A percentile compares a stretch with the other conserved stretches of the same genome.
Conservation (phyloP, 2,329 filamentous ascomycete genomes). For the Neoscytalidium dimidiatum region DNA sequence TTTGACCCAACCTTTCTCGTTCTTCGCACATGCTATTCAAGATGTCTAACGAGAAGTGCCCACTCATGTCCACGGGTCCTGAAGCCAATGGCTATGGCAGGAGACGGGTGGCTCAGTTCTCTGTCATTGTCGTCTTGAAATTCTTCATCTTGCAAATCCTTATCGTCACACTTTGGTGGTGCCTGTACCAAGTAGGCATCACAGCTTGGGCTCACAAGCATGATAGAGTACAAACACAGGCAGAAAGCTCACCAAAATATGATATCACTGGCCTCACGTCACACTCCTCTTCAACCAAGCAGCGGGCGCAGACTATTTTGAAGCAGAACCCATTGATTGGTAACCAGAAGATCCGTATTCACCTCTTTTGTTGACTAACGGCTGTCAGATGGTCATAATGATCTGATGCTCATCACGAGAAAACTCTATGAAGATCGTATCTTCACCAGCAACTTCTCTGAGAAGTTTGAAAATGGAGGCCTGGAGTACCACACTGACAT, state of each 20-base stretch:
- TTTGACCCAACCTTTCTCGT: not conserved
- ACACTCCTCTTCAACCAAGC: constrained; percentile 24
- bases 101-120: not conserved
- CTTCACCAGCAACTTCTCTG: constrained; percentile 69
- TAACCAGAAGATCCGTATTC: constrained; percentile 21
- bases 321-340: constrained; percentile 43
- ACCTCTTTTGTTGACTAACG: not conserved
- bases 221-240: not conserved
- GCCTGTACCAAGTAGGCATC: not conserved
- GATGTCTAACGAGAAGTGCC: not conserved
- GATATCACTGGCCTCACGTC: not conserved
- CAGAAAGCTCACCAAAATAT: not conserved
- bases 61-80: not conserved
- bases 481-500: constrained; percentile 75
- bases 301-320: constrained; percentile 37
- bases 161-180: not conserved
- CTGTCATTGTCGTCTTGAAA: not conserved
- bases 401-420: constrained; percentile 76
- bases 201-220: not conserved
- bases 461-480: constrained; percentile 70
- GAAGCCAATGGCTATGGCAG: not conserved
- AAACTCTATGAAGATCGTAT: constrained; percentile 72
- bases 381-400: constrained; percentile 78
- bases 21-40: not conserved
- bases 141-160: not conserved